phyloP scores from a whole-genome alignment of 441 rosid species.

The Flueggea neowawraea region DNA sequence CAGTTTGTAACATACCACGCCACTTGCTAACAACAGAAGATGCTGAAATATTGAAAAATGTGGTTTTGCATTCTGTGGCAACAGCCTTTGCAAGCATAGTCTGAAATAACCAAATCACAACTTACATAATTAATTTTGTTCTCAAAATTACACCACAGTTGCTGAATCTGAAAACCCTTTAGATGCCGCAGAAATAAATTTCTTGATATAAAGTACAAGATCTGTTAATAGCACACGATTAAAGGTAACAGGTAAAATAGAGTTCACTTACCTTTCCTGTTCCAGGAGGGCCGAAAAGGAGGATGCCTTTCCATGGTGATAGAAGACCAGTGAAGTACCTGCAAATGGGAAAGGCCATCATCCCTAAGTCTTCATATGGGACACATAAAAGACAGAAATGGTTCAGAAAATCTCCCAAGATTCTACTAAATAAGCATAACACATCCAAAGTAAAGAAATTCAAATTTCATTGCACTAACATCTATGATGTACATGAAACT shows the following conservation, averaged over 20 bases:
- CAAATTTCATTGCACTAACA: no score
- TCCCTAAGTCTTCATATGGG: no score
- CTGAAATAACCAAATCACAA: slow-evolving; percentile 38
- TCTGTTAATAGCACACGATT: no score
- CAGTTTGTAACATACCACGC: slow-evolving; percentile 57
- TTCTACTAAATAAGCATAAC: no score
- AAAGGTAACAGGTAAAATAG: not conserved
- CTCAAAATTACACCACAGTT: not conserved
- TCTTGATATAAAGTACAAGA: no score
- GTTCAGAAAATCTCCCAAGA: no score
- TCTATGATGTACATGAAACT: no score
- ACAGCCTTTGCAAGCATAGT: slow-evolving; percentile 99
- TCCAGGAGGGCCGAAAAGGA: slow-evolving; percentile 98
- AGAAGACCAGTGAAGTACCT: slow-evolving; percentile 94
- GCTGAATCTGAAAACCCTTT: no score
- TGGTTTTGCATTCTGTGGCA: slow-evolving; percentile 98
- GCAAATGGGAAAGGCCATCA: slow-evolving; percentile 7
- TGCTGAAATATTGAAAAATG: slow-evolving; percentile 98
- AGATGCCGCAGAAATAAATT: no score
- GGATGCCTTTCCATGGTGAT: slow-evolving; percentile 98
- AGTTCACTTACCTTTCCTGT: slow-evolving; percentile 77
- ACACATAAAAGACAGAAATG: no score
- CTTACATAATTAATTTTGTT: not conserved
- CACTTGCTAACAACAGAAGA: slow-evolving; percentile 99
- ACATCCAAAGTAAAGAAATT: no score